phyloP scores from a whole-genome alignment of 2,329 filamentous ascomycete species.

The Penicillium sp. region DNA sequence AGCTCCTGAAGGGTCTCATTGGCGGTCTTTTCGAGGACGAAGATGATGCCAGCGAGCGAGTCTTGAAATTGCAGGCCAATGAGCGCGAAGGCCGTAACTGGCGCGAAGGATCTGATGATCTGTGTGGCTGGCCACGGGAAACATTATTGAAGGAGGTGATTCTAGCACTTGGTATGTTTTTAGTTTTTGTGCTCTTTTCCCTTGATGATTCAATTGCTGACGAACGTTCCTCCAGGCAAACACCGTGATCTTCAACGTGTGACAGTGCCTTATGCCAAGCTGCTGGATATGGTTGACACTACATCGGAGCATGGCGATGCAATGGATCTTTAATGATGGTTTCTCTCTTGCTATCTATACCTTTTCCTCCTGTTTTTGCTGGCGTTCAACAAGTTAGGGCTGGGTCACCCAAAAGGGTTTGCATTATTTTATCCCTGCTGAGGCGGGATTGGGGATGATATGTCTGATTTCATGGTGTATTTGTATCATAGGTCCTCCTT shows the following conservation, averaged over 20 bases:
- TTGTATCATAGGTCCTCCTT: constrained; percentile 10
- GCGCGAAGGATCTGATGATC: constrained; percentile 50
- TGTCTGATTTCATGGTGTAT: constrained; percentile 4
- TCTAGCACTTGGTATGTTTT: constrained; percentile 69
- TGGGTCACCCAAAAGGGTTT: constrained; percentile 7
- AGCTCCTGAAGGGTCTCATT: constrained; percentile 71
- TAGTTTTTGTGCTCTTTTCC: not conserved
- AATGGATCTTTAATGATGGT: constrained; percentile 28
- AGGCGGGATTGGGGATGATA: constrained; percentile 4
- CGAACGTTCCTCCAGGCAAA: constrained; percentile 58
- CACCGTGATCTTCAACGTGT: constrained; percentile 87
- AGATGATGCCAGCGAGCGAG: constrained; percentile 43
- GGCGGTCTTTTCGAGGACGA: constrained; percentile 56
- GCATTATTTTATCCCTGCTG: constrained; percentile 8
- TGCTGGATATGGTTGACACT: constrained; percentile 52
- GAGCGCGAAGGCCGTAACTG: constrained; percentile 39
- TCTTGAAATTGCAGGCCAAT: constrained; percentile 21
- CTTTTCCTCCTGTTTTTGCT: constrained; percentile 1
- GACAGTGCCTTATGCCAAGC: constrained; percentile 84
- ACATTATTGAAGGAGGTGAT: constrained; percentile 85
- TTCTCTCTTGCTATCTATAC: constrained; percentile 2
- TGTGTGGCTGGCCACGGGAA: constrained; percentile 85
- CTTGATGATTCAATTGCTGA: constrained; percentile 2
- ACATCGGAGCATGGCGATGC: constrained; percentile 26
- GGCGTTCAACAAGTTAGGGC: constrained; percentile 18